Evolutionary conservation across 306 rosid genomes (phyloP), one percentile per base, ranked within the genome.

Genomic region (Chamaecrista fasciculata): DNA sequence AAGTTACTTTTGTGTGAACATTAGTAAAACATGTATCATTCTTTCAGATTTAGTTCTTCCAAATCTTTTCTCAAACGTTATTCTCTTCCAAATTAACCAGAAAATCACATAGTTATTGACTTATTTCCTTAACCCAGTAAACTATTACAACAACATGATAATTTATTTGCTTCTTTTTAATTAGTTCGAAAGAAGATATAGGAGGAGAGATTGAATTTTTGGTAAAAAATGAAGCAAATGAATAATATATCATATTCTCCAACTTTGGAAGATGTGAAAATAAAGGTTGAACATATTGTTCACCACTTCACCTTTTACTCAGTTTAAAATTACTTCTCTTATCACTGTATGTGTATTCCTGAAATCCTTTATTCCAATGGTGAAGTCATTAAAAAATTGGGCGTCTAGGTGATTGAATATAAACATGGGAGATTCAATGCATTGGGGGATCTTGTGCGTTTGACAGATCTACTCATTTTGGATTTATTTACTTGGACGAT

Each of bases 271-370:
- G 69, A 37, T 28, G 15, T n/a, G 51, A 28, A 48, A 67, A 51
- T 23, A 51, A 28, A 47, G 28, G 43, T 44, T 6, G 43, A 68
- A 46, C 53, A 25, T 24, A 2, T 16, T 46, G 39, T 67, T 62
- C 12, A 15, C 23, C 23, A 67, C 26, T 61, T 61, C 23, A 67
- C 26, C 67, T 61, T 19, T 67, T 43, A 7, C 43, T 18, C 18
- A 68, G 15, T 53, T 44, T 46, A 7, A 68, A 43, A 10, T 46
- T 66, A 37, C 50, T 66, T 72, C 59, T 31, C 42, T 10, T 24
- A 69, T n/a, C n/a, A n/a, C n/a, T n/a, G 63, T 36, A 29, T 72
- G 33, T 37, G 63, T 57, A 64, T 61, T 39, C 70, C 48, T 62
- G 33, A 65, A 48, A 42, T 47, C 53, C 26, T 19, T 68, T 40